Base-by-base conservation (phyloP, 352 stramenopile genomes). In the Phytophthora macrochlamydospora region DNA sequence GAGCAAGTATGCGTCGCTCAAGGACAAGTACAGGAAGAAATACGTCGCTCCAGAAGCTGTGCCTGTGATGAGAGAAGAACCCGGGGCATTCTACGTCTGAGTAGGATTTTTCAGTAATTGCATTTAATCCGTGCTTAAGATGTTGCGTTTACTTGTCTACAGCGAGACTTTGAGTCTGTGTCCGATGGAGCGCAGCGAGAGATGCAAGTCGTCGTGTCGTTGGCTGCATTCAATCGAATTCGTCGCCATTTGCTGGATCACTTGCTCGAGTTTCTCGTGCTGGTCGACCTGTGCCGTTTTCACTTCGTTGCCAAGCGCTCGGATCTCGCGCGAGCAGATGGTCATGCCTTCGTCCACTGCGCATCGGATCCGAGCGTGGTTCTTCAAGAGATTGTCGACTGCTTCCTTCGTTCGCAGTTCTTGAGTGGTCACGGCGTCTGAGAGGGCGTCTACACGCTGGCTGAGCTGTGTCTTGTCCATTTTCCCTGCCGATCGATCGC, bases 11-110 rank as follows among this genome's bases (percentile, higher is more conserved):
- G 69, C 83, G 30, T 67, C 61, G n/a, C 66, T 94, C 37, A 87
- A 85, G 56, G 77, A 90, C 61, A 90, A 88, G 51, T 94, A 94
- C 69, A 76, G 71, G 37, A 86, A 89, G 65, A 94, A 94, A 61
- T 92, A 94, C 62, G 61, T 79, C 29, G 67, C 78, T 2, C 75
- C 70, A 0, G 73, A 85, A 56, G 52, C 74, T 46, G 74, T 62
- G 13, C 58, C 67, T 2, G 69, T 81, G 11, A 61, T 69, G 7
- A 58, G 57, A 24, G 61, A 58, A 24, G 63, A 51, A 7, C 43
- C 29, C 2, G 61, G 58, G 33, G 69, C 59, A 1, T 61, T 89
- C 29, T 82, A 88, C 54, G 75, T 88, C 4, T 87, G 54, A 84
- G 32, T 7, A 37, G 14, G 24, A 56, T 48, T 48, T 48, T 48